A percentile compares a stretch with the other conserved stretches of the same genome.
These are phyloP conservation scores for Coleophoma cylindrospora DNA, from an alignment of 2,329 filamentous ascomycete genomes.

Conservation along the genomic window DNA sequence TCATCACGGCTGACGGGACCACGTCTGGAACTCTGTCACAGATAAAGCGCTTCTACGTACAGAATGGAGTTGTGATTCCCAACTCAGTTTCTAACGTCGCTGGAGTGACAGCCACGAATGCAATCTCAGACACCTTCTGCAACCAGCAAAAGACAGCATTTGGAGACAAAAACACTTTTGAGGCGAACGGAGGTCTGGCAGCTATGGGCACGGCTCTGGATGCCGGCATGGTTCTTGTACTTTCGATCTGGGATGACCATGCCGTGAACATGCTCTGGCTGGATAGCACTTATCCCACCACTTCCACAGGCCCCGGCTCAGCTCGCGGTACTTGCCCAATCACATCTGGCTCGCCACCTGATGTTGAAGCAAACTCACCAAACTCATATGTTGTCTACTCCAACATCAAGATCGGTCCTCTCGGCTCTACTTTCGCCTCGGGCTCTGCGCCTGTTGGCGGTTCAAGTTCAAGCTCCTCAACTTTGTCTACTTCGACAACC, in stretches of 20 bases:
- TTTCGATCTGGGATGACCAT: slow-evolving; percentile 54
- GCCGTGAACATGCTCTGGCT: slow-evolving; percentile 70
- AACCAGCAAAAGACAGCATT: slow-evolving; percentile 48
- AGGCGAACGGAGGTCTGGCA: slow-evolving; percentile 47
- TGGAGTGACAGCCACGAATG: slow-evolving; percentile 41
- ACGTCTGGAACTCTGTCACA: slow-evolving; percentile 43
- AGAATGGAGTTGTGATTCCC: slow-evolving; percentile 46
- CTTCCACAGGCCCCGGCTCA: slow-evolving; percentile 38
- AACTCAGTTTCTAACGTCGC: slow-evolving; percentile 41
- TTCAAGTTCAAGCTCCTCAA: not conserved
- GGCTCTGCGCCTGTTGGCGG: not conserved
- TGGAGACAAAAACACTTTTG: slow-evolving; percentile 47
- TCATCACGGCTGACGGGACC: slow-evolving; percentile 44
- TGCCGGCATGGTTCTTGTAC: slow-evolving; percentile 58
- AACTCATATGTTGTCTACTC: slow-evolving; percentile 36
- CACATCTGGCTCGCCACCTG: slow-evolving; percentile 43
- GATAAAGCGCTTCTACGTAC: slow-evolving; percentile 52
- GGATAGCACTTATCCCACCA: slow-evolving; percentile 58
- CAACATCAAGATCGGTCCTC: slow-evolving; percentile 26
- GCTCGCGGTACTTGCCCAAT: slow-evolving; percentile 49
- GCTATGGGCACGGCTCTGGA: slow-evolving; percentile 49
- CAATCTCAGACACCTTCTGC: slow-evolving; percentile 53
- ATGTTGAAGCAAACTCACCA: slow-evolving; percentile 40
- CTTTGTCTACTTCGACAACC: not conserved
- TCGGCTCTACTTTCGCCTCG: slow-evolving; percentile 22